A percentile compares a stretch with the other conserved stretches of the same genome.
Evolutionary conservation across 345 rosid genomes (phyloP).

Genomic region (Dimocarpus longan): DNA sequence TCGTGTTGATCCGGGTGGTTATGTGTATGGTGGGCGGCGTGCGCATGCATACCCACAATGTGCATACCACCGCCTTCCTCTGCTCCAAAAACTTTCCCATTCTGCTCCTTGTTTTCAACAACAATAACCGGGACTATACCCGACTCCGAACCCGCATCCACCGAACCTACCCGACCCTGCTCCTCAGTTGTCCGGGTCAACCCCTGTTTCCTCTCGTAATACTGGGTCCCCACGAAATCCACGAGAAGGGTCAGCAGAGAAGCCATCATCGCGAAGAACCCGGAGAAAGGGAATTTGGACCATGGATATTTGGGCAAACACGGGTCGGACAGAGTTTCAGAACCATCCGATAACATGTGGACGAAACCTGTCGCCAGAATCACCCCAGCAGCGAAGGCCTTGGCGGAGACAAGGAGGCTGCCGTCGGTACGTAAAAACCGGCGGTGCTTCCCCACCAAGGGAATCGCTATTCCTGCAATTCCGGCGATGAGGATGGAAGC

Average conservation of each 20-base stretch:
- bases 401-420: constrained; percentile 71
- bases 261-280: constrained; percentile 86
- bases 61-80: constrained; percentile 85
- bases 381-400: constrained; percentile 93
- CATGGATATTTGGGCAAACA: constrained; percentile 78
- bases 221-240: constrained; percentile 86
- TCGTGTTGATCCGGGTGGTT: constrained; percentile 61
- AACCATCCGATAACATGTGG: constrained; percentile 81
- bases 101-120: constrained; percentile 29
- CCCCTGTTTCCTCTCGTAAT: constrained; percentile 82
- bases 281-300: constrained; percentile 82
- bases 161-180: constrained; percentile 42
- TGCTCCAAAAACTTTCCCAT: constrained; percentile 72
- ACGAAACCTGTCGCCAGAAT: constrained; percentile 96
- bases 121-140: constrained; percentile 43
- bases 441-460: constrained; percentile 67
- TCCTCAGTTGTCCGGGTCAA: constrained; percentile 45
- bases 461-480: constrained; percentile 63
- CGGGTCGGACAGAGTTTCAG: constrained; percentile 56
- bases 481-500: constrained; percentile 74
- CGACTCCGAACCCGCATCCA: constrained; percentile 42
- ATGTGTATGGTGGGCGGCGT: constrained; percentile 85
- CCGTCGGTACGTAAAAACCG: constrained; percentile 64
- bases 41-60: constrained; percentile 91
- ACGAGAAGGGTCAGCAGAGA: constrained; percentile 71